Conservation (phyloP, 371 early-diverging fungal genomes). For the Syncephalis plumigaleata region DNA sequence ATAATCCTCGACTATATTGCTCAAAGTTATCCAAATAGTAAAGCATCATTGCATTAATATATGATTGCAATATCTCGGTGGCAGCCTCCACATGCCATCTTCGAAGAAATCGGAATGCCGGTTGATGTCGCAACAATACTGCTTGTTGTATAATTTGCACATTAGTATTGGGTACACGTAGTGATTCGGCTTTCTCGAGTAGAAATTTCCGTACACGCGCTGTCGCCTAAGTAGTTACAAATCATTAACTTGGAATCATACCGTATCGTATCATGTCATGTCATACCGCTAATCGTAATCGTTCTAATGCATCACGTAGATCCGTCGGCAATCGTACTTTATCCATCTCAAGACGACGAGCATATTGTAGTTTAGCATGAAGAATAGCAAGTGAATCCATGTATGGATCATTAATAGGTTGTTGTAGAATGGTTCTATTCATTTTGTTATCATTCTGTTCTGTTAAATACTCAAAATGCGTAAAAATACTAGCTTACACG, state of each 20-base stretch:
- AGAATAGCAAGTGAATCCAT: not conserved
- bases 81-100: conserved; percentile 82
- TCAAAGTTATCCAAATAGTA: conserved; percentile 82
- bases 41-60: conserved; percentile 61
- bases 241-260: too few species aligned
- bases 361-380: conserved; percentile 6
- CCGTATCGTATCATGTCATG: too few species aligned
- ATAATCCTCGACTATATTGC: conserved; percentile 53
- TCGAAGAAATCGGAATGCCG: conserved; percentile 68
- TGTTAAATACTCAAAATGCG: not conserved
- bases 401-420: not conserved
- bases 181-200: conserved; percentile 56
- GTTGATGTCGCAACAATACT: conserved; percentile 70
- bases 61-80: conserved; percentile 62
- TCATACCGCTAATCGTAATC: not conserved
- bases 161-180: conserved; percentile 77
- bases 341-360: conserved; percentile 73
- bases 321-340: not conserved
- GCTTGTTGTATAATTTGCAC: conserved; percentile 81
- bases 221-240: conserved; percentile 16
- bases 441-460: not conserved
- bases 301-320: not conserved
- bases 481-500: conserved; percentile 17
- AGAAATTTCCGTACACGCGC: conserved; percentile 74
- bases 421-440: not conserved